Evolutionary conservation across 129 eudicot species (phyloP).

Genomic region (Lactuca sativa): DNA sequence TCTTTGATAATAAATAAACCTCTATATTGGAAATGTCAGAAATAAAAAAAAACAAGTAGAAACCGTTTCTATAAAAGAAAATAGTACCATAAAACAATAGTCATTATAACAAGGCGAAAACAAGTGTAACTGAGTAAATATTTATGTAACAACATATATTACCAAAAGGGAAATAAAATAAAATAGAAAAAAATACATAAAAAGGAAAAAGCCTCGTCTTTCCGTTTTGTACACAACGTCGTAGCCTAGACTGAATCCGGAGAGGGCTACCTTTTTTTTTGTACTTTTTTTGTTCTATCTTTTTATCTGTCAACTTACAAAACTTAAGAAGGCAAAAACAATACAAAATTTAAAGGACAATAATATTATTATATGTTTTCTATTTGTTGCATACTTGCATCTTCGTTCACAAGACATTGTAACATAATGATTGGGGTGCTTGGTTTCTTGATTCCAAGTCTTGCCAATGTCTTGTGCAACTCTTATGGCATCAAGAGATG

Average conservation of each 20-base stretch:
- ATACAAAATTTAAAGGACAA: constrained; percentile 12
- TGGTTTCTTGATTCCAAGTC: constrained; percentile 79
- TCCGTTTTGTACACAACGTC: constrained; percentile 56
- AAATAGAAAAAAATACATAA: not conserved
- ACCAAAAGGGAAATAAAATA: constrained; percentile 10
- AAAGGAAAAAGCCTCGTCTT: constrained; percentile 34
- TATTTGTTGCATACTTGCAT: constrained; percentile 54
- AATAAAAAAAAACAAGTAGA: not conserved
- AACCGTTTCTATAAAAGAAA: not conserved
- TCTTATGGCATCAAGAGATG: no score
- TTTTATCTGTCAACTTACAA: constrained; percentile 29
- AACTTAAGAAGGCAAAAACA: constrained; percentile 2
- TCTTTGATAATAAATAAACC: not conserved
- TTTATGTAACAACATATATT: no score
- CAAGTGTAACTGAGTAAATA: no score
- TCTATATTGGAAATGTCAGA: not conserved
- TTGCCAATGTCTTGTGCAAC: no score
- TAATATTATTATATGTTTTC: no score
- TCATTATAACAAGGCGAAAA: no score
- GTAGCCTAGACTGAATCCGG: constrained; percentile 37
- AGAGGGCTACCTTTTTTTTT: no score
- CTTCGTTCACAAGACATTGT: constrained; percentile 52
- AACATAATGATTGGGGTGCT: constrained; percentile 55
- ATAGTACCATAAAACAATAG: no score
- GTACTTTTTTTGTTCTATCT: not conserved